These are phyloP conservation scores for Ustilaginoidea virens DNA, from an alignment of 2,329 filamentous ascomycete genomes.

Conservation along the genomic window DNA sequence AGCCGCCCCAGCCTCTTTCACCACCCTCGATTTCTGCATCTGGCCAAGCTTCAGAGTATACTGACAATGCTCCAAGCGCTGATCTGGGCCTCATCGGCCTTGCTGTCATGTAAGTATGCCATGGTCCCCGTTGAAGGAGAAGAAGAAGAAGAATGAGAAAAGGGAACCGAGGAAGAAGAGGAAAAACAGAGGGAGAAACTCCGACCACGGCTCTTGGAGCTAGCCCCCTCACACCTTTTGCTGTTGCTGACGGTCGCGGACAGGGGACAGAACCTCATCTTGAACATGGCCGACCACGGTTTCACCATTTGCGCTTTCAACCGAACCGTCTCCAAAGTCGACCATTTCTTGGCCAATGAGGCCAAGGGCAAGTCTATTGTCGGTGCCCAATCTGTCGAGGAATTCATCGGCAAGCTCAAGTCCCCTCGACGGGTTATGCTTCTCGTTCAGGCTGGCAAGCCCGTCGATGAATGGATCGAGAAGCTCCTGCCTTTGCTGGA, in stretches of 20 bases:
- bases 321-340: slow-evolving; percentile 96
- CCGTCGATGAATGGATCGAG: slow-evolving; percentile 98
- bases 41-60: slow-evolving; percentile 24
- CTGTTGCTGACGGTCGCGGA: slow-evolving; percentile 3
- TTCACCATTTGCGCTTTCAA: slow-evolving; percentile 98
- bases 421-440: slow-evolving; percentile 94
- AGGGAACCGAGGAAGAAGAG: too few species aligned
- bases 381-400: slow-evolving; percentile 83
- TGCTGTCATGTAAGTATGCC: slow-evolving; percentile 62
- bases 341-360: slow-evolving; percentile 81
- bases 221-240: slow-evolving; percentile 8
- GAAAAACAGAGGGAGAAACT: too few species aligned
- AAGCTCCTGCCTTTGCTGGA: slow-evolving; percentile 72
- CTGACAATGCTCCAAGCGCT: slow-evolving; percentile 50
- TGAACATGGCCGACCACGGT: slow-evolving; percentile 80
- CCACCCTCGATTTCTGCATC: slow-evolving; percentile 12
- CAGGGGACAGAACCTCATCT: slow-evolving; percentile 71
- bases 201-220: slow-evolving; percentile 1
- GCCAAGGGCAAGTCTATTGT: slow-evolving; percentile 92
- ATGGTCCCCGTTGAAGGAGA: too few species aligned
- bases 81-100: slow-evolving; percentile 88
- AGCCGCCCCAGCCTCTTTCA: slow-evolving; percentile 23
- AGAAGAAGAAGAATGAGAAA: too few species aligned
- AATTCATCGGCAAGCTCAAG: slow-evolving; percentile 96
- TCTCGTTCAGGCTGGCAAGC: slow-evolving; percentile 94